Evolutionary conservation across 768 basidiomycete genomes (phyloP).

Genomic region (Thelephora aurantiotincta): DNA sequence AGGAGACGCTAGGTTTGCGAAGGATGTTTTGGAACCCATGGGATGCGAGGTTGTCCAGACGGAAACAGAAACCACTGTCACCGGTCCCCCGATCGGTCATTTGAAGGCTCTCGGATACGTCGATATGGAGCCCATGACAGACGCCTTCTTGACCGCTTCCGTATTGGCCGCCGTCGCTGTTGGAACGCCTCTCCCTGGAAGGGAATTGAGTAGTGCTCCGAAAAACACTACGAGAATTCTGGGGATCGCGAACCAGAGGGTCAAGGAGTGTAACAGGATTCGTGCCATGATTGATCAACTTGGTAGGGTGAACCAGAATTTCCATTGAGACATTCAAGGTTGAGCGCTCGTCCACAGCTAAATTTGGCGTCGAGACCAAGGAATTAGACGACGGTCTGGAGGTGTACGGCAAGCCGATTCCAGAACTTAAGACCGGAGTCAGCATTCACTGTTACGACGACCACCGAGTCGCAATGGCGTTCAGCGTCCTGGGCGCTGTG

Average conservation of each 20-base stretch:
- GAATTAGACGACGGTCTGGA: conserved; percentile 92
- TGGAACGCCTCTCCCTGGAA: conserved; percentile 30
- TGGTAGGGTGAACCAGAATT: conserved; percentile 33
- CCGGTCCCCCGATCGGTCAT: conserved; percentile 70
- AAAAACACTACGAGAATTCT: conserved; percentile 60
- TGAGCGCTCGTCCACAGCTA: conserved; percentile 34
- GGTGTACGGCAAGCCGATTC: conserved; percentile 63
- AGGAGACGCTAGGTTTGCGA: conserved; percentile 95
- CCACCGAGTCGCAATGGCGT: conserved; percentile 98
- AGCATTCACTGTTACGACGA: conserved; percentile 96
- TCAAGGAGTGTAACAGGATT: conserved; percentile 97
- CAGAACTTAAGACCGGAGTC: conserved; percentile 49
- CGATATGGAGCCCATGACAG: conserved; percentile 99
- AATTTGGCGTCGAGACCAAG: conserved; percentile 86
- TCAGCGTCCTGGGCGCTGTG: conserved; percentile 74
- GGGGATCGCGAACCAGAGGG: conserved; percentile 95
- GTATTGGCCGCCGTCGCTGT: conserved; percentile 78
- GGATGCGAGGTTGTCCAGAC: conserved; percentile 89
- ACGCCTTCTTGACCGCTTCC: conserved; percentile 93
- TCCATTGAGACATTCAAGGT: neutral
- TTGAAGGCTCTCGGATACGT: conserved; percentile 76
- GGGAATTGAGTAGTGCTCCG: conserved; percentile 21
- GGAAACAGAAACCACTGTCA: conserved; percentile 77
- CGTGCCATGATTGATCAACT: conserved; percentile 93
- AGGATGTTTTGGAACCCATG: conserved; percentile 87